A percentile compares a stretch with the other conserved stretches of the same genome.
Conservation (phyloP, 1,284 basidiomycete species). For the Melampsora larici-populina region DNA sequence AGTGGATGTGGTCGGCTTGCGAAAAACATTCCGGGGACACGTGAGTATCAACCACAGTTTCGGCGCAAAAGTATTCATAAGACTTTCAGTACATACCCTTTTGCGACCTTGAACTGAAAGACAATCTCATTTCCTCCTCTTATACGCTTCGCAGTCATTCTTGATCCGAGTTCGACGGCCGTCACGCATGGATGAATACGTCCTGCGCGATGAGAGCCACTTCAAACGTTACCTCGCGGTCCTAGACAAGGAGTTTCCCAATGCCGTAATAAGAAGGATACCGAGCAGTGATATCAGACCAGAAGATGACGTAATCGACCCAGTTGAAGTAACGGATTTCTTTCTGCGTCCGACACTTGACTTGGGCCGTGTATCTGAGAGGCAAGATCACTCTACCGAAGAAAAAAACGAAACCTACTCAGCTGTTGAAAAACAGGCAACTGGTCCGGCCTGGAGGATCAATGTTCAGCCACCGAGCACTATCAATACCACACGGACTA, state of each 20-base stretch:
- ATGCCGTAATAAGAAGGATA: constrained; percentile 45
- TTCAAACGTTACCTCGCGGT: constrained; percentile 46
- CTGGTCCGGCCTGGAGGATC: background rate
- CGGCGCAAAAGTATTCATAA: background rate
- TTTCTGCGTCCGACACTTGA: background rate
- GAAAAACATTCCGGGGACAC: constrained; percentile 43
- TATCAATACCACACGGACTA: background rate
- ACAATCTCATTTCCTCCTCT: background rate
- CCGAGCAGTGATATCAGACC: constrained; percentile 35
- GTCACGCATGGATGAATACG: constrained; percentile 47
- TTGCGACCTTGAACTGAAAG: background rate
- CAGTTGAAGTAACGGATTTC: constrained; percentile 1
- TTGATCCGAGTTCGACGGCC: constrained; percentile 48
- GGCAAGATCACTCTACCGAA: background rate
- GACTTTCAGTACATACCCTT: background rate
- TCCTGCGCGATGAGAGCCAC: constrained; percentile 46
- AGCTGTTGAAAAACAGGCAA: background rate
- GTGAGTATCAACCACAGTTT: constrained; percentile 29
- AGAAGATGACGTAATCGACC: constrained; percentile 41
- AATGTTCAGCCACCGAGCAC: background rate
- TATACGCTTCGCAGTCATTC: constrained; percentile 42
- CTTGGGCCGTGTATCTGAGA: background rate
- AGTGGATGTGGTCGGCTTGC: constrained; percentile 46
- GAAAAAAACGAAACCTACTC: background rate
- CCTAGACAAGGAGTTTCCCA: constrained; percentile 45